Percentiles rank a stretch among this genome's conserved stretches.
Conservation (phyloP, 2,329 filamentous ascomycete species). For the Ophiognomonia clavigignenti-juglandacearum region DNA sequence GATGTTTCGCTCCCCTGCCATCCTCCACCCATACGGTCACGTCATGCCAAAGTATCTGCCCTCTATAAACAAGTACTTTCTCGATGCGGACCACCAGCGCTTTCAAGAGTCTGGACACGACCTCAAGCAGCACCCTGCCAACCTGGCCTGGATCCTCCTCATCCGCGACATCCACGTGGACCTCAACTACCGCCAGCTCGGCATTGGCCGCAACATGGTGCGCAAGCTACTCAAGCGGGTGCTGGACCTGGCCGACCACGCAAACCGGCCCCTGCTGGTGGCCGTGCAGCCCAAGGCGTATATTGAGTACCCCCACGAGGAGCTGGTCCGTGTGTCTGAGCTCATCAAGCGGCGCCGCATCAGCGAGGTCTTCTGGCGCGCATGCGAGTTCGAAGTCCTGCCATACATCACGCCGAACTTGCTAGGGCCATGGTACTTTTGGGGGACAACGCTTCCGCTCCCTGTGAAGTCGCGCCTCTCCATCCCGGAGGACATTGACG, state of each 20-base stretch:
- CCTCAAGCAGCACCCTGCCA: background rate
- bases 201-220: conserved; percentile 1
- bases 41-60: background rate
- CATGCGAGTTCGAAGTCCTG: background rate
- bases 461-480: background rate
- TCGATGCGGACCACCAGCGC: background rate
- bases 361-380: background rate
- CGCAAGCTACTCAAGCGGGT: background rate
- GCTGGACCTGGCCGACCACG: background rate
- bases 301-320: background rate
- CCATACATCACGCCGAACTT: background rate
- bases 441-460: background rate
- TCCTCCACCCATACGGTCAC: background rate
- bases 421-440: background rate
- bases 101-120: background rate
- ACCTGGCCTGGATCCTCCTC: conserved; percentile 1
- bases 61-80: background rate
- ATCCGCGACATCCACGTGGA: background rate
- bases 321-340: background rate
- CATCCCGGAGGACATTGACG: background rate
- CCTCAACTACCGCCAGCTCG: background rate
- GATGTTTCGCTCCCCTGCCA: background rate
- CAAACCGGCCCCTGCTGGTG: background rate
- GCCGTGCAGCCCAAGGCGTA: background rate
- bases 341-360: background rate